Conservation (phyloP, 371 early-diverging fungal genomes). For the Capniomyces stellatus region DNA sequence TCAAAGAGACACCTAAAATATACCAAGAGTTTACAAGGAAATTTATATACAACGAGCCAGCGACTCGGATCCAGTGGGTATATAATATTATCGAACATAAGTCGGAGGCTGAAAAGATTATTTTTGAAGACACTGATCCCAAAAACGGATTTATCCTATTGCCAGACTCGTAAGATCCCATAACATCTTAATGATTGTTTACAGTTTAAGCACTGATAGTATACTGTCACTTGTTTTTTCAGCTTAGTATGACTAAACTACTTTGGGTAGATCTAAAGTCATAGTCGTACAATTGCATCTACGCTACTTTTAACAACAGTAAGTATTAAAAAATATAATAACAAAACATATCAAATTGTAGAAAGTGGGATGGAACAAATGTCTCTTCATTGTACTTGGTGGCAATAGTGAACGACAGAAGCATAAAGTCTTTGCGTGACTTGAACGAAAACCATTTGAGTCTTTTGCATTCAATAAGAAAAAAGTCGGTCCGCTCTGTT, state of each 20-base stretch:
- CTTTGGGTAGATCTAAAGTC: too few species aligned
- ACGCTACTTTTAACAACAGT: too few species aligned
- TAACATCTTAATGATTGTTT: too few species aligned
- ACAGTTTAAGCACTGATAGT: too few species aligned
- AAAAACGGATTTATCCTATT: conserved; percentile 52
- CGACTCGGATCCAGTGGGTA: conserved; percentile 53
- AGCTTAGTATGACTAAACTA: too few species aligned
- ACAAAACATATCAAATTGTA: too few species aligned
- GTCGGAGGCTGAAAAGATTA: conserved; percentile 43
- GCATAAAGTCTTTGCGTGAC: conserved; percentile 45
- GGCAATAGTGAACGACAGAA: conserved; percentile 34
- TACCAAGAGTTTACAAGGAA: conserved; percentile 21
- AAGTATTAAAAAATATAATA: too few species aligned
- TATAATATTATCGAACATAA: conserved; percentile 49
- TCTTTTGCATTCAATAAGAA: conserved; percentile 39
- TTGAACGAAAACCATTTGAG: conserved; percentile 34
- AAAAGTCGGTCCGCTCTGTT: conserved; percentile 27
- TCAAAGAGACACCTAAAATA: conserved; percentile 14
- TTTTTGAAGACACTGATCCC: conserved; percentile 28
- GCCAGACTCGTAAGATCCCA: too few species aligned
- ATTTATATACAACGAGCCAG: conserved; percentile 41
- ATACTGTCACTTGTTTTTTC: too few species aligned
- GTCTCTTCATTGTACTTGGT: conserved; percentile 44
- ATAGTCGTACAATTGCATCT: too few species aligned
- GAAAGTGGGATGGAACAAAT: conserved; percentile 53